Evolutionary conservation across 2,329 filamentous ascomycete genomes (phyloP).

Genomic region (Monilinia fructigena): DNA sequence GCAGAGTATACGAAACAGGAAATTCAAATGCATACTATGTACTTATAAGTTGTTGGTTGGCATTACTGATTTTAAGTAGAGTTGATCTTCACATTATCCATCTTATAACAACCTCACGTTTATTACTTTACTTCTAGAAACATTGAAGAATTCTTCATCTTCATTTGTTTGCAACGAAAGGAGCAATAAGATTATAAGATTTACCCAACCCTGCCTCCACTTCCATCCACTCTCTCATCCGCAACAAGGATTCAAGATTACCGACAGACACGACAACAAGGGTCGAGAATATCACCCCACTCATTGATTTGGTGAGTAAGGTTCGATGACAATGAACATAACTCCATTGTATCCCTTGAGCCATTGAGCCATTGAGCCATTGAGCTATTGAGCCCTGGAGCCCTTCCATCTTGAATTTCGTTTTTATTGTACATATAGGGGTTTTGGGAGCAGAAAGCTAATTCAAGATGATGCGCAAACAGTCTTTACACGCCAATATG

Average conservation of each 20-base stretch:
- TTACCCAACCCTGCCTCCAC: too few relatives aligned
- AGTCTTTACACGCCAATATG: constrained; percentile 31
- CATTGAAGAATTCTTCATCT: not conserved
- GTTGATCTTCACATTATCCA: not conserved
- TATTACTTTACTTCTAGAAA: not conserved
- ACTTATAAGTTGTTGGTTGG: too few relatives aligned
- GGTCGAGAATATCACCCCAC: constrained; percentile 1
- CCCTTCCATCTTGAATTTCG: not conserved
- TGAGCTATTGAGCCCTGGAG: too few relatives aligned
- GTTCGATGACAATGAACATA: too few relatives aligned
- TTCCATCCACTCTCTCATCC: not conserved
- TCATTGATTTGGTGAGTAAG: constrained; percentile 3
- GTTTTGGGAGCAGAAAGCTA: constrained; percentile 19
- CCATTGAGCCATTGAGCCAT: too few relatives aligned
- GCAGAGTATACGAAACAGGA: not conserved
- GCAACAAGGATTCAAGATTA: constrained; percentile 11
- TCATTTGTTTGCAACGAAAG: not conserved
- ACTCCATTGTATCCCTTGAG: not conserved
- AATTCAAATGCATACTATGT: not conserved
- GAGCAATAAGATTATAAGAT: not conserved
- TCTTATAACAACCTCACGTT: not conserved
- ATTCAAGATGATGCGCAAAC: constrained; percentile 32
- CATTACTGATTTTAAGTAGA: not conserved
- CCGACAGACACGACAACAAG: constrained; percentile 14
- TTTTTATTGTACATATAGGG: not conserved